A percentile compares a stretch with the other conserved stretches of the same genome.
These are phyloP conservation scores for Solanum chiquidenum DNA, from an alignment of 257 asterid genomes.

Conservation along the genomic window DNA sequence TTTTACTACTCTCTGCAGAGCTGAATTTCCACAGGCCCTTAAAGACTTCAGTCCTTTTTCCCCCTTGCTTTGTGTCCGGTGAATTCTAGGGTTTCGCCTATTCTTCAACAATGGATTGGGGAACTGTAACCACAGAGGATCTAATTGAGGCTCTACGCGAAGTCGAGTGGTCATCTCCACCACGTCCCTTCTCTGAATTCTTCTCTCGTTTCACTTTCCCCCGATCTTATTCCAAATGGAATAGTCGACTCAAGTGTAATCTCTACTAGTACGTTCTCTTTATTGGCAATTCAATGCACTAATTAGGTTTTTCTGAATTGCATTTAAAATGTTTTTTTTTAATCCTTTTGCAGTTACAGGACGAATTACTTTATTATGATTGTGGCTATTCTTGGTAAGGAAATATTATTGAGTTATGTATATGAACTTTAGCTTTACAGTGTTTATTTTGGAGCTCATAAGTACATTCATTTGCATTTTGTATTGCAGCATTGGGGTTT, in stretches of 20 bases:
- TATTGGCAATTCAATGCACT: not conserved
- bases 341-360: conserved; percentile 55
- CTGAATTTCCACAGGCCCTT: too few relatives aligned
- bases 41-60: not conserved
- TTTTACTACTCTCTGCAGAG: too few relatives aligned
- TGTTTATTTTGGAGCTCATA: not conserved
- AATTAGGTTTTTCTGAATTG: not conserved
- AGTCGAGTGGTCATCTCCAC: conserved; percentile 94
- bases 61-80: not conserved
- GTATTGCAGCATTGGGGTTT: conserved; percentile 64
- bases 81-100: conserved; percentile 20
- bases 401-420: not conserved
- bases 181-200: conserved; percentile 72
- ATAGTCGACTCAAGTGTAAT: conserved; percentile 96
- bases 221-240: conserved; percentile 77
- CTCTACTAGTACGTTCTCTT: conserved; percentile 55
- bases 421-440: not conserved
- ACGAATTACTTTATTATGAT: conserved; percentile 84
- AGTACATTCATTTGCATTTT: not conserved
- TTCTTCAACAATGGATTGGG: conserved; percentile 62
- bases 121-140: conserved; percentile 83
- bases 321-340: not conserved
- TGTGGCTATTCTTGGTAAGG: conserved; percentile 68
- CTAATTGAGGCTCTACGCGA: conserved; percentile 83
- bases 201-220: conserved; percentile 82